Evolutionary conservation across 495 filamentous ascomycete species (phyloP).

Genomic region (Mycothermus thermophilus): DNA sequence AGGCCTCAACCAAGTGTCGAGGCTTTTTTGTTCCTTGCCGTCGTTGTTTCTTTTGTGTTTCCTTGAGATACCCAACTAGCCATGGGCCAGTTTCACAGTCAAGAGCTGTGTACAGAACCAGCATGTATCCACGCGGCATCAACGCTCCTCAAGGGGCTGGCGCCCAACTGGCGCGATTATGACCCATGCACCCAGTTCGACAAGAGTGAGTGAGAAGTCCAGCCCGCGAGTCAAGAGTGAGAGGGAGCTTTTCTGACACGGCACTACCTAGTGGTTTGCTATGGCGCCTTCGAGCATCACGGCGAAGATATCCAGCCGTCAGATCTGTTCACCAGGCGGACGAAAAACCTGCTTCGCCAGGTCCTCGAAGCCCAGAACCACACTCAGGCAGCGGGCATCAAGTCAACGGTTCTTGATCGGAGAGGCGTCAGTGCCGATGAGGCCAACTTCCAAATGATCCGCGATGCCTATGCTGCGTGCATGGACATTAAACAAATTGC

Average conservation of each 20-base stretch:
- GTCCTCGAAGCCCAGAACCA: slow-evolving; percentile 47
- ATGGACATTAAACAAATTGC: slow-evolving; percentile 43
- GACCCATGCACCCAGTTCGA: slow-evolving; percentile 62
- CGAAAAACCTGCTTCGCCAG: slow-evolving; percentile 45
- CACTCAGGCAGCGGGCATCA: slow-evolving; percentile 11
- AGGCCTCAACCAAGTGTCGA: no score
- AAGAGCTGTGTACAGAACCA: slow-evolving; percentile 38
- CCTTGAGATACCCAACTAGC: no score
- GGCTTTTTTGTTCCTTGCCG: background rate
- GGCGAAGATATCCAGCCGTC: slow-evolving; percentile 47
- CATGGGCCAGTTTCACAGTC: slow-evolving; percentile 11
- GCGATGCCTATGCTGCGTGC: slow-evolving; percentile 50
- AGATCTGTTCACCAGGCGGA: slow-evolving; percentile 45
- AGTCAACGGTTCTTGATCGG: background rate
- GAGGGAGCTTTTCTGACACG: background rate
- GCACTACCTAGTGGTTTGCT: slow-evolving; percentile 39
- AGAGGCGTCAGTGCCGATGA: slow-evolving; percentile 33
- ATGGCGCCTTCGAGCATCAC: slow-evolving; percentile 49
- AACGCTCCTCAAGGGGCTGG: slow-evolving; percentile 50
- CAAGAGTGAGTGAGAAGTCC: slow-evolving; percentile 20
- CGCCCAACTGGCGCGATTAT: slow-evolving; percentile 46
- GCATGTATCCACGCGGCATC: slow-evolving; percentile 57
- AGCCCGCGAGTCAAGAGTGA: no score
- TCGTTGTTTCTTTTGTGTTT: background rate
- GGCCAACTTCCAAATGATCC: slow-evolving; percentile 53